Evolutionary conservation across 129 eudicot genomes (phyloP).

Genomic region (Lactuca saligna): DNA sequence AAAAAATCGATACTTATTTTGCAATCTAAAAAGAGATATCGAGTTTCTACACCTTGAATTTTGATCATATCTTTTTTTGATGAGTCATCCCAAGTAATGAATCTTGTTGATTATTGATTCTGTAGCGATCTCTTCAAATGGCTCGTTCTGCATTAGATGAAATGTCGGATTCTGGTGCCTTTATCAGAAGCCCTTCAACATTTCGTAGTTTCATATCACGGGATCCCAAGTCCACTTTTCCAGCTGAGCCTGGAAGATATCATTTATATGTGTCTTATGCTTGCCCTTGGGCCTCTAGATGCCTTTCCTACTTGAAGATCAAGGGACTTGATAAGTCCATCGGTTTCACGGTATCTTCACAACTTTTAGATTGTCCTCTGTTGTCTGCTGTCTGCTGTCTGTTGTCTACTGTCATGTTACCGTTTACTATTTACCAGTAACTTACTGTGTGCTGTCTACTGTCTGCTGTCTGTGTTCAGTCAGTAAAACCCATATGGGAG

Average conservation of each 20-base stretch:
- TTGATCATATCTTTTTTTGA: too few relatives aligned
- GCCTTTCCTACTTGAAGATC: constrained; percentile 74
- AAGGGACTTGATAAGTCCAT: constrained; percentile 86
- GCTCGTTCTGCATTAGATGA: constrained; percentile 85
- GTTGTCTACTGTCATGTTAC: neutral
- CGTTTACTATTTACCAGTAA: neutral
- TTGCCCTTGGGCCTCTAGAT: constrained; percentile 96
- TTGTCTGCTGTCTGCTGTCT: too few relatives aligned
- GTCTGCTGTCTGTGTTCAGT: constrained; percentile 37
- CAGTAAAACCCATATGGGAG: constrained; percentile 86
- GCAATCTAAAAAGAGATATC: too few relatives aligned
- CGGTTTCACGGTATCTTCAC: constrained; percentile 56
- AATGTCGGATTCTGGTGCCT: constrained; percentile 83
- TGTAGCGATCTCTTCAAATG: constrained; percentile 50
- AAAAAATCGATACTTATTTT: too few relatives aligned
- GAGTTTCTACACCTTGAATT: too few relatives aligned
- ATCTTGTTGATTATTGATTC: constrained; percentile 2
- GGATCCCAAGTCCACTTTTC: constrained; percentile 68
- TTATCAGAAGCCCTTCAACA: constrained; percentile 70
- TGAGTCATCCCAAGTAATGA: neutral
- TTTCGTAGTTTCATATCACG: constrained; percentile 73
- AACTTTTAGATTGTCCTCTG: neutral
- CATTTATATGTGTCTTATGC: constrained; percentile 90
- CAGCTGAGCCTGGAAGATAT: constrained; percentile 87
- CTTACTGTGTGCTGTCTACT: neutral